Evolutionary conservation across 768 basidiomycete species (phyloP), one percentile per base, ranked within the genome.

Genomic region (Rubroboletus pulcherrimus): DNA sequence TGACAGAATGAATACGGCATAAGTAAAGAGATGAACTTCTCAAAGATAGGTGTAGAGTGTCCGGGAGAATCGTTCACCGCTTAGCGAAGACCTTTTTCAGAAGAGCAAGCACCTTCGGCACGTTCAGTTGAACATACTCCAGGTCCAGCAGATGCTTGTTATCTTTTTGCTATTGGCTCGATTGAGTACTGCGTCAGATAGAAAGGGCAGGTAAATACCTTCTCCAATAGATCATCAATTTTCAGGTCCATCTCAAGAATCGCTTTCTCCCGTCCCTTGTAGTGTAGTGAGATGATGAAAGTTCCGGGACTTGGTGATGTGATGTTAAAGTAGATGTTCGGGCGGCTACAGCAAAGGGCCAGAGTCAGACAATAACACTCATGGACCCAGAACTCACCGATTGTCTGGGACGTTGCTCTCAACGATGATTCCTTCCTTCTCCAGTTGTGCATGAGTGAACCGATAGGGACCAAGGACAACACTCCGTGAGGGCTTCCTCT

Each of bases 181-280:
- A 10, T n/a, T 71, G 37, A 72, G 60, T n/a, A 53, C 26, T 30
- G 29, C 38, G 37, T 53, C 34, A 21, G 48, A 58, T 34, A 8
- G 15, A 30, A 39, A 37, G 30, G 37, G 46, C 8, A 21, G 21
- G 31, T 6, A 61, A 82, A 30, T 60, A 93, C 94, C 88, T 98
- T 98, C 74, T 98, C 96, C 68, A 98, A 74, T 59, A 98, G 73
- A 74, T 99, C 96, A 72, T 99, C 96, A 64, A 98, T 97, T 77
- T 98, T 98, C 51, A 98, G 82, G 75, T 97, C 94, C 97, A 98
- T 98, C 80, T 99, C 97, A 37, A 98, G 82, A 64, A 99, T 98
- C 17, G 97, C 96, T 76, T 98, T 98, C 68, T 99, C 97, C 19
- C 97, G 84, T 40, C 97, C 97, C 73, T 97, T 98, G 77, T 98